Conservation (phyloP, 177 flowering plant genomes). For the Vitis hybrid region DNA sequence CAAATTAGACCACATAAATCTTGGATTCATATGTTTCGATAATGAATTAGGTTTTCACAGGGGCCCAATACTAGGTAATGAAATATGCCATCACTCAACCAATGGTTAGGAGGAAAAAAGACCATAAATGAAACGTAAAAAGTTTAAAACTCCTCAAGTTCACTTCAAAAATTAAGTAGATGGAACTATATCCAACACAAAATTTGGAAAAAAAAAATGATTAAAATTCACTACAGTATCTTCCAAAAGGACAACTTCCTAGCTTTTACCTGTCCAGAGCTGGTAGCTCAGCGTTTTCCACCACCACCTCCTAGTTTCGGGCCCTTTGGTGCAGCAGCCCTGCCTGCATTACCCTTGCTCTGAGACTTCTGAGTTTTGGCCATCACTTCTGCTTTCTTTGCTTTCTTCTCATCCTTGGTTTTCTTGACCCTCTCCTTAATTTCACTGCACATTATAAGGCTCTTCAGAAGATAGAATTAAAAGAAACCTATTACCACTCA, state of each 20-base stretch:
- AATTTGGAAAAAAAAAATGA: not conserved
- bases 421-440: constrained; percentile 14
- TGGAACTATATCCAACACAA: not conserved
- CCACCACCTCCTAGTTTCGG: constrained; percentile 12
- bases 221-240: no score
- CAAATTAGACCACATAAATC: no score
- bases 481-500: no score
- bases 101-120: no score
- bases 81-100: no score
- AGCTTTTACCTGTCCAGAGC: not conserved
- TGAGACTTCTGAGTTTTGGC: constrained; percentile 10
- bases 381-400: constrained; percentile 9
- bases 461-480: not conserved
- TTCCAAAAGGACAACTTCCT: not conserved
- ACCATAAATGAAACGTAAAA: not conserved
- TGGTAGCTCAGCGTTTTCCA: constrained; percentile 13
- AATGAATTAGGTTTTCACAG: no score
- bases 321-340: not conserved
- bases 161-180: not conserved
- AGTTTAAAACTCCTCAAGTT: no score
- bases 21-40: no score
- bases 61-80: no score
- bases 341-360: not conserved
- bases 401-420: constrained; percentile 7
- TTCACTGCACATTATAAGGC: not conserved